Conservation (phyloP, 176 grass and related monocot species). For the Alloteropsis semialata region DNA sequence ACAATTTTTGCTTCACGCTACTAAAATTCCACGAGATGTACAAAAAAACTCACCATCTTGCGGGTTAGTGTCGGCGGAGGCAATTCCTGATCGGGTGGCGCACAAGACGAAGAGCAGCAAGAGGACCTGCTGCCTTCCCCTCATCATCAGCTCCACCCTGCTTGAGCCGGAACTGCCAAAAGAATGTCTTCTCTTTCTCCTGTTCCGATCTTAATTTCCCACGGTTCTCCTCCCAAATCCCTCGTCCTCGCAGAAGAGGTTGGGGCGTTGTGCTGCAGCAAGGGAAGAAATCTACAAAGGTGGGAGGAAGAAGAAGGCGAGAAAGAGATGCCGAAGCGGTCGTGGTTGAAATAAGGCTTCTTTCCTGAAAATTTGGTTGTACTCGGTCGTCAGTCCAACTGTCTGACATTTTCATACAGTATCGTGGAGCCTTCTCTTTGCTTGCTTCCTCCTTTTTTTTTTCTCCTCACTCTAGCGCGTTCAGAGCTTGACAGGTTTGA, state of each 20-base stretch:
- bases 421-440: not conserved
- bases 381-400: not conserved
- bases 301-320: not conserved
- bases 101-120: constrained; percentile 29
- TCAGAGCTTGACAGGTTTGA: no score
- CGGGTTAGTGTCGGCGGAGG: constrained; percentile 24
- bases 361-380: not conserved
- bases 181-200: not conserved
- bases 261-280: no score
- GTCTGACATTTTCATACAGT: not conserved
- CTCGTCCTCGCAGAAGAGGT: not conserved
- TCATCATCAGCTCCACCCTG: not conserved
- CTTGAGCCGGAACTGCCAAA: not conserved
- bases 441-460: no score
- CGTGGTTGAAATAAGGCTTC: not conserved
- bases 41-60: constrained; percentile 31
- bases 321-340: not conserved
- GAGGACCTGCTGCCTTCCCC: not conserved
- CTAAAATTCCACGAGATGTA: not conserved
- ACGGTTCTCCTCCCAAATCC: not conserved
- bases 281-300: not conserved
- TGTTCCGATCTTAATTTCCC: not conserved
- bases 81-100: constrained; percentile 3
- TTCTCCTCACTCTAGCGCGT: no score
- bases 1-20: no score